phyloP scores from a whole-genome alignment of 805 yeast species.

The Candida patagonica region DNA sequence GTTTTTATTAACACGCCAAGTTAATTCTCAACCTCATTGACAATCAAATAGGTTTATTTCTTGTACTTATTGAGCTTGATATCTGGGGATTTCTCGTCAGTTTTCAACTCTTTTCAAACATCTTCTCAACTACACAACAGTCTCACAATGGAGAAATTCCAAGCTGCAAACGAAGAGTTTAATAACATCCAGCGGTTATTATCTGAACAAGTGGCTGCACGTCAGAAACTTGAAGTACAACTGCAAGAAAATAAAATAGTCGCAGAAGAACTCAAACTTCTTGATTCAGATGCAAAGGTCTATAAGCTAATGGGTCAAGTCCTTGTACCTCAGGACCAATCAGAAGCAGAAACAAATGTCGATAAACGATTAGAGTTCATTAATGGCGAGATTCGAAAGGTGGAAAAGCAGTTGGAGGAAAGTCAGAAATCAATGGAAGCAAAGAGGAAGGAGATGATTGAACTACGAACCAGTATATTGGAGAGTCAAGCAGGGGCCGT shows the following conservation, averaged over 20 bases:
- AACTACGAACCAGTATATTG: not conserved
- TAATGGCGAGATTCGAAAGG: conserved; percentile 62
- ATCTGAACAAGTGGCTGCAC: conserved; percentile 49
- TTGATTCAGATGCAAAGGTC: conserved; percentile 63
- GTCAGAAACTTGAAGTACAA: conserved; percentile 89
- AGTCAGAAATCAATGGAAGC: conserved; percentile 48
- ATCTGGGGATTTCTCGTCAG: no score
- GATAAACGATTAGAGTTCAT: conserved; percentile 86
- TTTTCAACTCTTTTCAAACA: no score
- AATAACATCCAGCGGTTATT: conserved; percentile 18
- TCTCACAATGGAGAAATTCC: conserved; percentile 9
- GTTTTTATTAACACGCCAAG: no score
- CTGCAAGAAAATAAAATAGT: conserved; percentile 90
- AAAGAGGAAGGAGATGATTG: conserved; percentile 40
- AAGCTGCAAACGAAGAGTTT: conserved; percentile 14
- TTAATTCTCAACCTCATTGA: no score
- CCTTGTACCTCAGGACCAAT: conserved; percentile 75
- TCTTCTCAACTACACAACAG: not conserved
- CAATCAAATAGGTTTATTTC: no score
- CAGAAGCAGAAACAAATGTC: conserved; percentile 78
- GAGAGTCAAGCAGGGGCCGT: not conserved
- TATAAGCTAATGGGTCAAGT: conserved; percentile 91
- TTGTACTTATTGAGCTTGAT: no score
- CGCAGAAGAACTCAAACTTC: conserved; percentile 59
- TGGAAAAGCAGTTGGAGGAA: conserved; percentile 58